phyloP scores from a whole-genome alignment of 129 eudicot genomes.

The Saussurea involucrata region DNA sequence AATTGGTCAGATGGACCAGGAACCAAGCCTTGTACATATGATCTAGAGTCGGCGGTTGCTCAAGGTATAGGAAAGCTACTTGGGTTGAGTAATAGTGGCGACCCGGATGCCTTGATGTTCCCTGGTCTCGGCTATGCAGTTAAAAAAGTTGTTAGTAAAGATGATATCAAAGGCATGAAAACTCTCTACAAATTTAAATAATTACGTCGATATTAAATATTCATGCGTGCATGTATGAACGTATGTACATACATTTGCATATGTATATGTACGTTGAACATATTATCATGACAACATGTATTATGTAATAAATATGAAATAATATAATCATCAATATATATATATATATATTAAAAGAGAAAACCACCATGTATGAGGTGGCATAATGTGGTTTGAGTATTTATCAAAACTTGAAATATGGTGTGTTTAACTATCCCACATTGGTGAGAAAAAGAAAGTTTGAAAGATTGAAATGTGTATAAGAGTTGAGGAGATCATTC shows the following conservation, averaged over 20 bases:
- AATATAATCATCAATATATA: too few relatives aligned
- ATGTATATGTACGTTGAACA: neutral
- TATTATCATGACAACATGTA: neutral
- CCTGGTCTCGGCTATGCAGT: neutral
- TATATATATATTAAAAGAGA: too few relatives aligned
- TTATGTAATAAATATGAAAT: too few relatives aligned
- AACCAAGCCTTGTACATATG: neutral
- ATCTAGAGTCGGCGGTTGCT: neutral
- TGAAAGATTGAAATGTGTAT: too few relatives aligned
- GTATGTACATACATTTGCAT: neutral
- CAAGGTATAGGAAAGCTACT: constrained; percentile 6
- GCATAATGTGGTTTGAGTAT: too few relatives aligned
- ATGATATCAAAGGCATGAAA: constrained; percentile 14
- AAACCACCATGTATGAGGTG: too few relatives aligned
- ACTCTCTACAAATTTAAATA: neutral
- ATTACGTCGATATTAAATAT: too few relatives aligned
- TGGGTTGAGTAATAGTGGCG: constrained; percentile 4
- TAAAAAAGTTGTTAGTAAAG: neutral
- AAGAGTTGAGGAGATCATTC: too few relatives aligned
- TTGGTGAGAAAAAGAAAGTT: too few relatives aligned
- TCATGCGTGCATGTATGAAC: neutral
- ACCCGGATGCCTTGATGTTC: constrained; percentile 1
- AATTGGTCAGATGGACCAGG: neutral
- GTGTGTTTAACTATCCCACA: too few relatives aligned
- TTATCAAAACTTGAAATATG: too few relatives aligned